Base-by-base conservation (phyloP, 2,329 filamentous ascomycete species). In the Herpotrichia juniperi region DNA sequence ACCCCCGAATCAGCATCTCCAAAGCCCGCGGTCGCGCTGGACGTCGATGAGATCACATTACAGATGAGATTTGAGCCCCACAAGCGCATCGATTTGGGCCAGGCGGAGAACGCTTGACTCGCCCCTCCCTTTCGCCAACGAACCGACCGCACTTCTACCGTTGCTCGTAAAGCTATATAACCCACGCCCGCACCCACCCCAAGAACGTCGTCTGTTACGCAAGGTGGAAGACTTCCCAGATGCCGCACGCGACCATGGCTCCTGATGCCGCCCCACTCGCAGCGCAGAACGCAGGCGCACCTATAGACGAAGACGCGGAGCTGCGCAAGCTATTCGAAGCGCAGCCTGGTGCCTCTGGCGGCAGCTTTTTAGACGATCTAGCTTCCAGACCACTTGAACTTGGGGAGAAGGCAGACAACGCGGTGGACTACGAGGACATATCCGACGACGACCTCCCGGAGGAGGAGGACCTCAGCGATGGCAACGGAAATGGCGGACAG, bases 401-500 rank as follows among this genome's bases (percentile, higher is more conserved):
- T 46, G 82, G 81, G 17, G 89, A 91, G 72, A 99, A 99, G 74
- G 93, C 92, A 48, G 92, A 92, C 54, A 90, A 97, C 75, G 94
- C 94, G 34, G 78, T 94, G 56, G 94, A 99, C 69, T 99, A 83
- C 64, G 91, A 90, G 69, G 91, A 96, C 67, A 93, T 97, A 56
- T 89, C 89, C 59, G 93, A 97, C 70, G 92, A 96, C 68, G 93
- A 97, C 57, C 81, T 96, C 7, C 89, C 91, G 6, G 91, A 94
- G 57, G 87, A 90, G 54, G 83, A 87, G 52, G 59, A 54, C 26
- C 44, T 35, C 37, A 64, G 58, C 32, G 62, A 59, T 10, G 57
- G 54, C 39, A 63, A 59, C 26, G 59, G 52, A 25, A 51, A 58
- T 30, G 56, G 53, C 19, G 48, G 60, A 7, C 63, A 58, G 6